Conservation (phyloP, 179 eudicot species). For the Beta lomatogona region DNA sequence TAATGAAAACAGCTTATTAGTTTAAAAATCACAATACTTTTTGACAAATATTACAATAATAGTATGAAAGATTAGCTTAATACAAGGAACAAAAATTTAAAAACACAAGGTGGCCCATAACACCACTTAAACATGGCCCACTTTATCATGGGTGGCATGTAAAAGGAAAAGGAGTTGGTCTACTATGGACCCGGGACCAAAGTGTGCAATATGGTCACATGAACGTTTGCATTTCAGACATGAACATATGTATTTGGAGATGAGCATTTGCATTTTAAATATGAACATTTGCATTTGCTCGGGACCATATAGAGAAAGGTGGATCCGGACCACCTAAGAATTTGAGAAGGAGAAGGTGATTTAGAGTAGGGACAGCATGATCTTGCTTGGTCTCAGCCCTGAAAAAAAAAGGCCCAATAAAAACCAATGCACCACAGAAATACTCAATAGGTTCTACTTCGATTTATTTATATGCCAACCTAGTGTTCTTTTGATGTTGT, state of each 20-base stretch:
- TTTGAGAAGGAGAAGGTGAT: no score
- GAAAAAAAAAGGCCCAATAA: constrained; percentile 24
- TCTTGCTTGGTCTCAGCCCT: constrained; percentile 25
- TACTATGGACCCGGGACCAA: constrained; percentile 23
- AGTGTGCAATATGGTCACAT: no score
- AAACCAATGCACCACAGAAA: constrained; percentile 20
- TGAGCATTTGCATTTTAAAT: no score
- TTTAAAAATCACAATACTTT: neutral
- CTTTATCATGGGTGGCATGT: constrained; percentile 43
- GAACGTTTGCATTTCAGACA: no score
- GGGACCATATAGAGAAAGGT: no score
- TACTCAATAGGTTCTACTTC: constrained; percentile 28
- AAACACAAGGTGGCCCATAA: constrained; percentile 31
- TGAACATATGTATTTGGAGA: no score
- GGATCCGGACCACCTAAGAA: no score
- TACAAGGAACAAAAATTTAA: no score
- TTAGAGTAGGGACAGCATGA: no score
- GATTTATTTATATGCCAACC: no score
- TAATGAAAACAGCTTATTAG: constrained; percentile 20
- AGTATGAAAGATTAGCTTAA: constrained; percentile 7
- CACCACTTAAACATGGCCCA: constrained; percentile 34
- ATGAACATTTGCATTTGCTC: no score
- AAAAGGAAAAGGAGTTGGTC: constrained; percentile 28
- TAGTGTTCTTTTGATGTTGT: constrained; percentile 17
- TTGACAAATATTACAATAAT: no score